Base-by-base conservation (phyloP, 2,329 filamentous ascomycete genomes). In the Juglanconis sp. region DNA sequence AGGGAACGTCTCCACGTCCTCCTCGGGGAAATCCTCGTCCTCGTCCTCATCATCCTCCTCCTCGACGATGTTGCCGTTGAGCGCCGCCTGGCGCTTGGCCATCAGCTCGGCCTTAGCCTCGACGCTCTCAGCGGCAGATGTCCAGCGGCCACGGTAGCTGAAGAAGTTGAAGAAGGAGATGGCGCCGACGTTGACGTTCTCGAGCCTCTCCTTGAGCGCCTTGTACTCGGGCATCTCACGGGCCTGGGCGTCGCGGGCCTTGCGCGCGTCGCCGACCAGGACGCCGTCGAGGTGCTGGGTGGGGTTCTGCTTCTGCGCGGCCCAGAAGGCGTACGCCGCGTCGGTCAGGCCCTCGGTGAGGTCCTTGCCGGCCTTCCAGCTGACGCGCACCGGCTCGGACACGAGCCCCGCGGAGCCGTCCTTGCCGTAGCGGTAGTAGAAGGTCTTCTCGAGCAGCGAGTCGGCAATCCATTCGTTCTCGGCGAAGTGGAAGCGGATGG, bases 81-180 rank as follows among this genome's bases (percentile, higher is more conserved):
- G 60, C 7, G 69, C 69, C 9, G 67, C 67, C 55, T 65, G 60
- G 61, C 67, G 68, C 71, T 59, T 71, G 55, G 68, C 66, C 57
- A 59, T 63, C 32, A 70, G 68, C 59, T 74, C 73, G 36, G 70
- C 72, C 68, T 76, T 76, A 34, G 84, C 85, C 63, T 79, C 76
- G 65, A 75, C 77, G 47, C 80, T 84, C 76, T 89, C 84, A 68
- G 87, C 84, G 1, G 83, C 84, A 50, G 78, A 82, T 63, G 89
- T 78, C 68, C 81, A 84, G 57, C 81, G 74, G 65, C 79, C 86
- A 66, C 76, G 82, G 73, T 85, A 91, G 11, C 82, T 86, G 71
- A 91, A 91, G 80, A 87, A 88, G 54, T 84, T 83, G 71, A 91
- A 91, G 78, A 91, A 90, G 72, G 82, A 86, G 42, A 80, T 68